These are phyloP conservation scores for Sugiyamaella grinbergsii DNA, from an alignment of 1,139 yeast genomes.

Conservation along the genomic window DNA sequence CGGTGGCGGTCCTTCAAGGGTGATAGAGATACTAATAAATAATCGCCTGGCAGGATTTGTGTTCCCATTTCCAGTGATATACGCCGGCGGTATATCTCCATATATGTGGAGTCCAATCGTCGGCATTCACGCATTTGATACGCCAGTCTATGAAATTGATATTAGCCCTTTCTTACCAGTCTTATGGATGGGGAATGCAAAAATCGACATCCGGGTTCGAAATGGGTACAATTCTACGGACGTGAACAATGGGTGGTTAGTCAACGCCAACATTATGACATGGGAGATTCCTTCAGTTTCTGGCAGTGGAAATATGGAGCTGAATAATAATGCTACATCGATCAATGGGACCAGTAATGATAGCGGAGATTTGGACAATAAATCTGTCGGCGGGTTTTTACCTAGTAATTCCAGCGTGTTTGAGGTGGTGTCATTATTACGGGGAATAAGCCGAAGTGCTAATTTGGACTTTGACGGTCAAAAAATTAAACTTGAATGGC, in stretches of 20 bases:
- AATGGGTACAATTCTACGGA: constrained; percentile 49
- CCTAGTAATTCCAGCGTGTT: constrained; percentile 18
- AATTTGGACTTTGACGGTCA: constrained; percentile 13
- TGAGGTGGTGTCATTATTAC: constrained; percentile 11
- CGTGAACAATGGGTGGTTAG: constrained; percentile 68
- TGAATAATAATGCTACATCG: neutral
- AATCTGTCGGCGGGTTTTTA: constrained; percentile 12
- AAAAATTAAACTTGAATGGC: constrained; percentile 16
- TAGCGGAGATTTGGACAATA: constrained; percentile 7
- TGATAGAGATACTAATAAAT: constrained; percentile 41
- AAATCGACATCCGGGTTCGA: constrained; percentile 46
- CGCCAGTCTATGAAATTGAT: constrained; percentile 65
- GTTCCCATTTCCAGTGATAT: constrained; percentile 53
- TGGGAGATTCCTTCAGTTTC: constrained; percentile 51
- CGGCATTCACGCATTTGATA: constrained; percentile 69
- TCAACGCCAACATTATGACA: constrained; percentile 63
- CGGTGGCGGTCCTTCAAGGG: constrained; percentile 47
- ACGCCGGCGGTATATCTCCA: constrained; percentile 79
- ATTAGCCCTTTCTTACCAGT: constrained; percentile 65
- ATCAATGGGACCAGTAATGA: constrained; percentile 12
- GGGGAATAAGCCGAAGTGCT: constrained; percentile 13
- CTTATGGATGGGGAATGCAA: constrained; percentile 50
- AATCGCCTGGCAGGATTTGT: constrained; percentile 42
- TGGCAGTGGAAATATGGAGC: constrained; percentile 33
- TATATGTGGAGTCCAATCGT: constrained; percentile 79